Conservation (phyloP, 2,329 filamentous ascomycete genomes). For the Talaromyces verruculosus region DNA sequence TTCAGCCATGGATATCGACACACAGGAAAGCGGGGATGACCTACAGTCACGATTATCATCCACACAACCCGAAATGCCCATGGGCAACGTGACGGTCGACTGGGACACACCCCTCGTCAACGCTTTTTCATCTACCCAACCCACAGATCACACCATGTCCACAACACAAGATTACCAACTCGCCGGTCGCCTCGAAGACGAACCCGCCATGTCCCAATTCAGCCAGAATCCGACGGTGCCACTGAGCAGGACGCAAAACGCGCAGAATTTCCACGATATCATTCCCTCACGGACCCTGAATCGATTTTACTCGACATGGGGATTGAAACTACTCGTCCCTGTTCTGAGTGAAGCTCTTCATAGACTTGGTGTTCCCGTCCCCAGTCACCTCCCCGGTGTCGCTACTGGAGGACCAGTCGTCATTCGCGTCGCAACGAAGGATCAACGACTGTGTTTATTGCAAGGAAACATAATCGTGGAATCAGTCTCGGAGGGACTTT, state of each 20-base stretch:
- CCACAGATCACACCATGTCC: constrained; percentile 38
- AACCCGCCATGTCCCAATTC: constrained; percentile 83
- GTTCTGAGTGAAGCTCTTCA: constrained; percentile 80
- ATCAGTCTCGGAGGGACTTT: constrained; percentile 57
- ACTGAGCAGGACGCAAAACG: constrained; percentile 82
- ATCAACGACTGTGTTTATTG: constrained; percentile 51
- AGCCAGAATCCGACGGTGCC: constrained; percentile 74
- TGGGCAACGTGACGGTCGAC: constrained; percentile 75
- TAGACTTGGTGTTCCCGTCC: constrained; percentile 76
- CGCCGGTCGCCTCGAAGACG: constrained; percentile 71
- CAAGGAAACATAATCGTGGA: constrained; percentile 49
- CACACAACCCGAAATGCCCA: constrained; percentile 81
- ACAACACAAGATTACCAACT: constrained; percentile 43
- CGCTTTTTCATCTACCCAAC: constrained; percentile 50
- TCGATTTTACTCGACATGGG: constrained; percentile 84
- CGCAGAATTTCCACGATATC: constrained; percentile 85
- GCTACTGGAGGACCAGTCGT: constrained; percentile 55
- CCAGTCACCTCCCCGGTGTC: constrained; percentile 47
- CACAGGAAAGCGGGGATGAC: constrained; percentile 30
- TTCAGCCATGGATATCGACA: constrained; percentile 62
- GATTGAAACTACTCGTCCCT: constrained; percentile 71
- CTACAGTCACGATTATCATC: constrained; percentile 61
- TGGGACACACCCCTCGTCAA: constrained; percentile 72
- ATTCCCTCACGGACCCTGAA: constrained; percentile 83
- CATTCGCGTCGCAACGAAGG: constrained; percentile 71